These are phyloP conservation scores for Aspergillus aculeatinus DNA, from an alignment of 2,329 filamentous ascomycete species.

Conservation along the genomic window DNA sequence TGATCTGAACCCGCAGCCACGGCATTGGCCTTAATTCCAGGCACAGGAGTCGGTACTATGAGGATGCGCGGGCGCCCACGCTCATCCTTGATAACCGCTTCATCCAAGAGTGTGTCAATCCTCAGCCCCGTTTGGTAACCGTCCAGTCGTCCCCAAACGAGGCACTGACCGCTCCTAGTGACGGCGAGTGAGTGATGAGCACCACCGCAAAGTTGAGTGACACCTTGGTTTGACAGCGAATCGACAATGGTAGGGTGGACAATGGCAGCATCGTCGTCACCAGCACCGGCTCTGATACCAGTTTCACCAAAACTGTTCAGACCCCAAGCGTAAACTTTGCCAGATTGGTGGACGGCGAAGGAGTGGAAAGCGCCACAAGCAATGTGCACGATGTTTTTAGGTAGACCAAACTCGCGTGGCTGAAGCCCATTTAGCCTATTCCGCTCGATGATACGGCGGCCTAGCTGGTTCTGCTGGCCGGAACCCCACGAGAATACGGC, in stretches of 20 bases:
- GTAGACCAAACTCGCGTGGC: conserved; percentile 59
- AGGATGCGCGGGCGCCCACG: conserved; percentile 68
- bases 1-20: conserved; percentile 70
- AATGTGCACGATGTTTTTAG: conserved; percentile 60
- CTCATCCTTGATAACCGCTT: conserved; percentile 64
- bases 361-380: conserved; percentile 77
- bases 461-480: conserved; percentile 68
- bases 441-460: conserved; percentile 62
- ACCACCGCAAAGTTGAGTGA: conserved; percentile 69
- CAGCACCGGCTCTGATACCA: conserved; percentile 62
- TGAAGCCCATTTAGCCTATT: conserved; percentile 55
- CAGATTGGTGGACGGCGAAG: conserved; percentile 69
- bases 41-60: conserved; percentile 62
- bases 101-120: conserved; percentile 54
- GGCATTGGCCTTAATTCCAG: conserved; percentile 57
- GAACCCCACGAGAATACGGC: conserved; percentile 65
- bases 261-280: conserved; percentile 69
- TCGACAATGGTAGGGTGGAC: conserved; percentile 68
- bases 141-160: conserved; percentile 62
- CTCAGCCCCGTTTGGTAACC: conserved; percentile 62
- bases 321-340: conserved; percentile 76
- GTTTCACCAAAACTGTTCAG: conserved; percentile 85
- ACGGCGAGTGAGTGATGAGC: conserved; percentile 70
- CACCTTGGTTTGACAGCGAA: conserved; percentile 61
- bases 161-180: conserved; percentile 54